Percentiles rank a stretch among this genome's conserved stretches.
Conservation (phyloP, 2,329 filamentous ascomycete species). For the Hypoxylon sp. region DNA sequence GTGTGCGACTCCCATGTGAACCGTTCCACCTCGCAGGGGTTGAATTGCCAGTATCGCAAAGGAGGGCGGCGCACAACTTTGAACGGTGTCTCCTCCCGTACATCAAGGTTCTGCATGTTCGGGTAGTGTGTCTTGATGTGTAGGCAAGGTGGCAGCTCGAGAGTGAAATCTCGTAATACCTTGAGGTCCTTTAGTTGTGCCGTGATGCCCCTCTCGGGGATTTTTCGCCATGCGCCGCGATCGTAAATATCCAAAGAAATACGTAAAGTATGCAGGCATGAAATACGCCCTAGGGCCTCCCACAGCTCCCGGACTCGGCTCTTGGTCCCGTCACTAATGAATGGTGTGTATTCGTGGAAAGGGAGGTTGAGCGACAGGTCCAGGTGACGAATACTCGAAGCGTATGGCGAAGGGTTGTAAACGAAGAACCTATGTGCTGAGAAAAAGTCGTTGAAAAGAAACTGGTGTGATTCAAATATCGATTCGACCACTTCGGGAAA, state of each 20-base stretch:
- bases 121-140: conserved; percentile 46
- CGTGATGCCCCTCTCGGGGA: conserved; percentile 49
- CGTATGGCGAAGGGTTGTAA: conserved; percentile 45
- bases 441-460: conserved; percentile 53
- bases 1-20: conserved; percentile 50
- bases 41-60: conserved; percentile 54
- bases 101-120: conserved; percentile 44
- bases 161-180: conserved; percentile 45
- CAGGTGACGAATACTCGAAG: conserved; percentile 48
- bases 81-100: conserved; percentile 39
- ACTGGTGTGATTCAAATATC: conserved; percentile 52
- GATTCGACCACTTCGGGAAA: conserved; percentile 54
- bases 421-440: conserved; percentile 52
- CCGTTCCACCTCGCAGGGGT: conserved; percentile 50
- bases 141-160: conserved; percentile 51
- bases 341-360: conserved; percentile 49
- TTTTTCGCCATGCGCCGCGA: conserved; percentile 51
- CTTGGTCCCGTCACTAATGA: conserved; percentile 35
- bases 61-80: conserved; percentile 47
- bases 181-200: conserved; percentile 42
- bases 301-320: conserved; percentile 40
- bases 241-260: conserved; percentile 53
- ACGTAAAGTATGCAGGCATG: conserved; percentile 50
- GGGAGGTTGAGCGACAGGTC: conserved; percentile 51
- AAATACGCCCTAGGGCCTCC: conserved; percentile 38